These are phyloP conservation scores for Calonectria multiphialidica DNA, from an alignment of 2,329 filamentous ascomycete genomes.

Conservation along the genomic window DNA sequence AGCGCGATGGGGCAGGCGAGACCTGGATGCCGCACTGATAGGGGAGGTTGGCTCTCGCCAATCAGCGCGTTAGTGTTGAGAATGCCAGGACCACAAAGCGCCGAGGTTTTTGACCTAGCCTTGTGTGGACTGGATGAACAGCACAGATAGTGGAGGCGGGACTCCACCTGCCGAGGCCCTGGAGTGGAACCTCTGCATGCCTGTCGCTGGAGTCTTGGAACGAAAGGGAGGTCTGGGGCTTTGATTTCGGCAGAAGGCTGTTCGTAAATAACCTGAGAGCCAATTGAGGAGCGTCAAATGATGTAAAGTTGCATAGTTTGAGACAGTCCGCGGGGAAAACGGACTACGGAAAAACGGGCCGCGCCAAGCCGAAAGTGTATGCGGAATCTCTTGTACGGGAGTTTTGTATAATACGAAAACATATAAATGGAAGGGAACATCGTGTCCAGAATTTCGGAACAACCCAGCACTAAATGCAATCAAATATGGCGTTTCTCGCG, in stretches of 20 bases:
- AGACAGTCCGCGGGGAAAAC: not conserved
- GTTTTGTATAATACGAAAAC: not conserved
- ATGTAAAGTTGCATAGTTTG: not conserved
- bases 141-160: not conserved
- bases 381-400: no score
- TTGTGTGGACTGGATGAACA: not conserved
- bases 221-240: not conserved
- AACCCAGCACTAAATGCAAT: not conserved
- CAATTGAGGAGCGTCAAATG: not conserved
- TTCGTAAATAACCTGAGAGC: not conserved
- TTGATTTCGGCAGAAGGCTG: not conserved
- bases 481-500: not conserved
- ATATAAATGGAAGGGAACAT: not conserved
- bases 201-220: not conserved
- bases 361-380: not conserved
- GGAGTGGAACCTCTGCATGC: not conserved
- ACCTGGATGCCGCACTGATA: no score
- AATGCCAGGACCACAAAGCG: not conserved
- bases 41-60: not conserved
- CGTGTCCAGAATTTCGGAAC: not conserved
- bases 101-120: not conserved
- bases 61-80: not conserved
- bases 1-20: no score
- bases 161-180: not conserved
- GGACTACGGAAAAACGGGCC: not conserved